Evolutionary conservation across 2,329 filamentous ascomycete genomes (phyloP).

Genomic region (Apiospora arundinis): DNA sequence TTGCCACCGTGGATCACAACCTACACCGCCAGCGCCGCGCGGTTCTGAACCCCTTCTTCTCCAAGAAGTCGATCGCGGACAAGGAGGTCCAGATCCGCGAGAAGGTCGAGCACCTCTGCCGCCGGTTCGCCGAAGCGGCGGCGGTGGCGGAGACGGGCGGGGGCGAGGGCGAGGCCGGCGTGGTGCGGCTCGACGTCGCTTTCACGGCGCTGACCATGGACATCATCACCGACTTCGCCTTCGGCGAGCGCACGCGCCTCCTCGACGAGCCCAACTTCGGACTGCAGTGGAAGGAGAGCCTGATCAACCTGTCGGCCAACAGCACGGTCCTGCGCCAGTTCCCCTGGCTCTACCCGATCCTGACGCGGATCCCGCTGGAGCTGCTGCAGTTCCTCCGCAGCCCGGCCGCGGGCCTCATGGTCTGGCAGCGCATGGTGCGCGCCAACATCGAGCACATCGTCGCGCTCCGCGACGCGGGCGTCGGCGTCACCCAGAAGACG

Average conservation of each 20-base stretch:
- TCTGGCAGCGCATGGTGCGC: neutral
- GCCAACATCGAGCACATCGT: slow-evolving; percentile 21
- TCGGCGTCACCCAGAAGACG: slow-evolving; percentile 23
- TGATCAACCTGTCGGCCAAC: slow-evolving; percentile 22
- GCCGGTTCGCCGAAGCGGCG: slow-evolving; percentile 37
- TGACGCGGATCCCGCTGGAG: slow-evolving; percentile 32
- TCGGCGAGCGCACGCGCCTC: slow-evolving; percentile 44
- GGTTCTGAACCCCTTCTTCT: slow-evolving; percentile 37
- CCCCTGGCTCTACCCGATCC: slow-evolving; percentile 30
- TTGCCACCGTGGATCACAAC: slow-evolving; percentile 34
- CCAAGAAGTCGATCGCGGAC: slow-evolving; percentile 40
- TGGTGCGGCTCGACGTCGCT: slow-evolving; percentile 29
- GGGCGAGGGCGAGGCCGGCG: slow-evolving; percentile 32
- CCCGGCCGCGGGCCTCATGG: slow-evolving; percentile 22
- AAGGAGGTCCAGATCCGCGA: slow-evolving; percentile 32
- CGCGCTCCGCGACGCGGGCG: slow-evolving; percentile 21
- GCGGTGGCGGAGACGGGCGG: slow-evolving; percentile 27
- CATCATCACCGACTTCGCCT: slow-evolving; percentile 46
- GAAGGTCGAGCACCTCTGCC: slow-evolving; percentile 25
- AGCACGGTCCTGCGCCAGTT: slow-evolving; percentile 26
- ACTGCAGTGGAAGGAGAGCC: slow-evolving; percentile 39
- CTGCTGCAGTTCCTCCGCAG: slow-evolving; percentile 32
- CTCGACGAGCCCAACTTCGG: slow-evolving; percentile 38
- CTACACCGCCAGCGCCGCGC: slow-evolving; percentile 33
- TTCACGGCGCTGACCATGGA: slow-evolving; percentile 47